These are phyloP conservation scores for Ottelia alismoides DNA, from an alignment of 106 monocot species.

Conservation along the genomic window DNA sequence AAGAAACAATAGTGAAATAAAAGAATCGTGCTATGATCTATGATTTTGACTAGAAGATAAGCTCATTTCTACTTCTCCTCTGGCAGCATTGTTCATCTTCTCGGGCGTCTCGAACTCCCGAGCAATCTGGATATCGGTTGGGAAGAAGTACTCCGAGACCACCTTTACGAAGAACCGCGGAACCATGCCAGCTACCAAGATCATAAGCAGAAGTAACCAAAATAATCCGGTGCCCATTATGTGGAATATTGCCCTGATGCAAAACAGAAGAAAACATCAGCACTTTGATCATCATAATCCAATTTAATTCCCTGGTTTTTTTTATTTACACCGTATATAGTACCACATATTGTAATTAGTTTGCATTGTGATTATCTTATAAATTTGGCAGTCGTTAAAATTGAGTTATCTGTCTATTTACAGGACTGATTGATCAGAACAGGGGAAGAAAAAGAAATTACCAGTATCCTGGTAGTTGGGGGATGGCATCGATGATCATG, in stretches of 20 bases:
- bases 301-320: background rate
- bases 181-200: slow-evolving; percentile 43
- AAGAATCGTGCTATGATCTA: too few relatives aligned
- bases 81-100: background rate
- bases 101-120: slow-evolving; percentile 61
- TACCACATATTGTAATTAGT: background rate
- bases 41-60: too few relatives aligned
- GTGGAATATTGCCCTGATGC: slow-evolving; percentile 76
- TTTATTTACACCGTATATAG: background rate
- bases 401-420: background rate
- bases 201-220: slow-evolving; percentile 56
- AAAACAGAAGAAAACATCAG: background rate
- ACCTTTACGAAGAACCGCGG: slow-evolving; percentile 60
- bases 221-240: slow-evolving; percentile 53
- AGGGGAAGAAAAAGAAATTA: slow-evolving; percentile 9
- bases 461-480: slow-evolving; percentile 57
- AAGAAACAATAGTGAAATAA: too few relatives aligned
- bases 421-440: background rate
- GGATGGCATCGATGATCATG: slow-evolving; percentile 48
- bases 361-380: too few relatives aligned
- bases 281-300: background rate
- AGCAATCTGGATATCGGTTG: slow-evolving; percentile 68
- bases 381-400: background rate
- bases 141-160: slow-evolving; percentile 33
- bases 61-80: slow-evolving; percentile 43